These are phyloP conservation scores for Suillus paluster DNA, from an alignment of 768 basidiomycete species.

Conservation along the genomic window DNA sequence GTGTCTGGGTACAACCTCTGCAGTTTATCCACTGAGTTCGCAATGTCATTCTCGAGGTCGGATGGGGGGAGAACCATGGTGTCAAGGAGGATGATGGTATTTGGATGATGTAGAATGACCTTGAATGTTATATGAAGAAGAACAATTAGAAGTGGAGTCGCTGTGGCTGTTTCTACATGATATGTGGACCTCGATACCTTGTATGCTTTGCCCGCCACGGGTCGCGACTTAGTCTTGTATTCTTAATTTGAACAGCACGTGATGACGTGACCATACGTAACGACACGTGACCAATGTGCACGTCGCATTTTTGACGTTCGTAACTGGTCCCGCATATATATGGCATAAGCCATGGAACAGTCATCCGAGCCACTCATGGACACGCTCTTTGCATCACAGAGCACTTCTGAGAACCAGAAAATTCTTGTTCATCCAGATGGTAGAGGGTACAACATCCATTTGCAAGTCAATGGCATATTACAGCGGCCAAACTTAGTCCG, in stretches of 20 bases:
- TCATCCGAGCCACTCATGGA: conserved; percentile 1
- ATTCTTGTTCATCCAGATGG: conserved; percentile 48
- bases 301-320: background rate
- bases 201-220: background rate
- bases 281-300: background rate
- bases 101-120: background rate
- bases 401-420: conserved; percentile 15
- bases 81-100: background rate
- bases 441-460: conserved; percentile 52
- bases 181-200: conserved; percentile 7
- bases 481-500: conserved; percentile 57
- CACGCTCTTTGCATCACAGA: conserved; percentile 10
- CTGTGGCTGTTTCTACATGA: conserved; percentile 6
- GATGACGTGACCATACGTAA: background rate
- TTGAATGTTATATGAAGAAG: background rate
- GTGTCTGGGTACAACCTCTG: conserved; percentile 9
- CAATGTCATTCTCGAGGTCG: background rate
- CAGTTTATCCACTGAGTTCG: conserved; percentile 5
- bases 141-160: background rate
- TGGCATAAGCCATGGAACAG: conserved; percentile 2
- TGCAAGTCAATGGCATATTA: conserved; percentile 58
- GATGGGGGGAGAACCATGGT: background rate
- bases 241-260: conserved; percentile 7
- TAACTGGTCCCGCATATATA: background rate
- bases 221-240: conserved; percentile 2